Evolutionary conservation across 306 rosid genomes (phyloP), one percentile per base, ranked within the genome.

Genomic region (Sophora flavescens): DNA sequence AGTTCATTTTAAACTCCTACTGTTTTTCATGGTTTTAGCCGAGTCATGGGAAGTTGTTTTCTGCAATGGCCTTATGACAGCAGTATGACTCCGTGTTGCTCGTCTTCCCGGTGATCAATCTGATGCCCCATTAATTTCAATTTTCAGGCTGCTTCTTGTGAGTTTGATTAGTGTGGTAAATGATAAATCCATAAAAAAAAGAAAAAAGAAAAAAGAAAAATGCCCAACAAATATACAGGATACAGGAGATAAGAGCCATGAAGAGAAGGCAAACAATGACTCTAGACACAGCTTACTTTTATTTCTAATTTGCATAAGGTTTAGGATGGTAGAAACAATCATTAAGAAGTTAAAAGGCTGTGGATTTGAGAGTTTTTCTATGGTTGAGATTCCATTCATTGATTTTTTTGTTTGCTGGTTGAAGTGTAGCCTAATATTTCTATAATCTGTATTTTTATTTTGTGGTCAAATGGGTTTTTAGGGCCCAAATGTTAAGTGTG

Each of bases 1-100:
- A 64, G 58, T 12, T 70, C 52, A 1, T 30, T 64, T 53, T 32
- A 44, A 6, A 32, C 5, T 8, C 22, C 16, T 15, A 45, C 7
- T 58, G 15, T 59, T 44, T 45, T 28, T 26, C 56, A 14, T 28
- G 72, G 33, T 13, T 28, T 13, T 14, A 47, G 32, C 14, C 28
- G 16, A n/a, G 75, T 35, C 50, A 33, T 35, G 53, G 54, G 71
- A 44, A 42, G 10, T n/a, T 65, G 2, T 15, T 10, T 64, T 64
- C 35, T 52, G 8, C 62, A 30, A 33, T 33, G 33, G 22, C 17
- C 74, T 33, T 32, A 50, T 22, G 45, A 15, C 74, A 50, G 74
- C 5, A 8, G 42, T n/a, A 9, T 69, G 17, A 52, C 28, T 70
- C 2, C 16, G n/a, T 3, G 61, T 32, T 67, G 22, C 18, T 14